Percentiles rank a stretch among this genome's conserved stretches.
Conservation (phyloP, 495 filamentous ascomycete genomes). For the Astrocystis sublimbata region DNA sequence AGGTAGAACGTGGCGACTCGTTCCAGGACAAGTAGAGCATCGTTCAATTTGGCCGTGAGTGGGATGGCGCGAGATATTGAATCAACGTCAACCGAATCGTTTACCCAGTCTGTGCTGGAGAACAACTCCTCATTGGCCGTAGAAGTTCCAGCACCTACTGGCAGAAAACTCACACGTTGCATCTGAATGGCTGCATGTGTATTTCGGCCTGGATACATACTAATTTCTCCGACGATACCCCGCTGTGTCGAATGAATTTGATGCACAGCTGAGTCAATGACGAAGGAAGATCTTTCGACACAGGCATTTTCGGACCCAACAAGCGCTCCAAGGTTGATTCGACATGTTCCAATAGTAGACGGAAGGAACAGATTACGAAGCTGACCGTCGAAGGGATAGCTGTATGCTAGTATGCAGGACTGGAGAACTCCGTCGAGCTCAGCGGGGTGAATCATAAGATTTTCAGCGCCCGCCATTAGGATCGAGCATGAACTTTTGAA, state of each 20-base stretch:
- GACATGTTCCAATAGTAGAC: constrained; percentile 29
- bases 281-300: no score
- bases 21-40: neutral
- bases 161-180: constrained; percentile 19
- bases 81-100: neutral
- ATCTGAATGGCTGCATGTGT: constrained; percentile 28
- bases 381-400: constrained; percentile 35
- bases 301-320: no score
- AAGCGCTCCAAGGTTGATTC: constrained; percentile 25
- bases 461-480: neutral
- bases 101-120: constrained; percentile 1
- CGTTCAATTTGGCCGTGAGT: neutral
- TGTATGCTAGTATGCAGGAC: constrained; percentile 43
- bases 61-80: neutral
- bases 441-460: constrained; percentile 39
- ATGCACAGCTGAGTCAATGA: neutral
- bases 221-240: constrained; percentile 29
- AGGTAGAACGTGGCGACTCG: constrained; percentile 22
- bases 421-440: constrained; percentile 47
- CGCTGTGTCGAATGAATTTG: neutral
- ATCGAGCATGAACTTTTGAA: neutral
- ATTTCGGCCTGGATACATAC: constrained; percentile 19
- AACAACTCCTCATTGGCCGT: constrained; percentile 15
- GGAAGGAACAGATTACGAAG: constrained; percentile 35
- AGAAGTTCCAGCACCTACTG: neutral